Base-by-base conservation (phyloP, 2,329 filamentous ascomycete species). In the Diaporthe aspalathi region DNA sequence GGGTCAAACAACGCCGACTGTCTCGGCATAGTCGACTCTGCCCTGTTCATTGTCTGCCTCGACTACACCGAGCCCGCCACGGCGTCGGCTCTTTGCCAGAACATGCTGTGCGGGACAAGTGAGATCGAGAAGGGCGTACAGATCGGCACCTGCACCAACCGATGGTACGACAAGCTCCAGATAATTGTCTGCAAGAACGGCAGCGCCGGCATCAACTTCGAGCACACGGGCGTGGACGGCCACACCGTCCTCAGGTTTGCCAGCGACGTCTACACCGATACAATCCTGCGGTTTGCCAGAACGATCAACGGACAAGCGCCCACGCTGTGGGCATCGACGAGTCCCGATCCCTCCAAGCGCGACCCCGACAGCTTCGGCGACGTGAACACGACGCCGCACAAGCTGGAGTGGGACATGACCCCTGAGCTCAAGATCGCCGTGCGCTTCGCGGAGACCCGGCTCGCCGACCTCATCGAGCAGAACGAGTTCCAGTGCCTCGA, bases 131-230 rank as follows among this genome's bases (percentile, higher is more conserved):
- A 92, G 79, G 96, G 96, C 5, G 93, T 99, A 2, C 96, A 99
- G 82, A 94, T 98, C 54, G 96, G 96, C 38, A 98, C 96, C 2
- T 99, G 96, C 83, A 98, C 95, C 17, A 99, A 99, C 81, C 88
- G 96, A 73, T 99, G 96, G 96, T 99, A 99, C 79, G 96, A 99
- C 83, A 99, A 99, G 84, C 87, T 99, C 60, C 96, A 99, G 80
- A 98, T 99, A 74, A 98, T 99, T 68, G 96, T 99, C 65, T 98
- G 96, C 87, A 97, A 97, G 84, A 99, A 98, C 82, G 96, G 96
- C 70, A 97, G 94, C 78, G 96, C 96, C 0, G 96, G 96, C 7
- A 98, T 99, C 89, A 99, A 99, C 83, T 98, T 99, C 77, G 96
- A 99, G 81, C 96, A 99, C 79, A 99, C 96, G 0, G 96, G 96